Evolutionary conservation across 768 basidiomycete genomes (phyloP).

Genomic region (Tulasnella calospora): DNA sequence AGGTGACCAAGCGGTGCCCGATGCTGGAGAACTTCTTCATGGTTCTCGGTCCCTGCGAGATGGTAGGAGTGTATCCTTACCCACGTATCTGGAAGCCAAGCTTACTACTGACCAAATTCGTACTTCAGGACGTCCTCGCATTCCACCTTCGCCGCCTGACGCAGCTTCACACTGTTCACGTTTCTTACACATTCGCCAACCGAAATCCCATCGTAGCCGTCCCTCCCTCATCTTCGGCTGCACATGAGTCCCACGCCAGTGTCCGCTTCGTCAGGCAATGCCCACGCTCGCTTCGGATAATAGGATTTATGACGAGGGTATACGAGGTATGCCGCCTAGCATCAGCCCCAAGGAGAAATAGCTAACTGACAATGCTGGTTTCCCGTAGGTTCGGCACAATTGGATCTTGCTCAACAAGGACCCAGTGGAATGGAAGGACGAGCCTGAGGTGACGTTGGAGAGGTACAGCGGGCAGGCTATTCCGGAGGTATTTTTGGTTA

Average conservation of each 20-base stretch:
- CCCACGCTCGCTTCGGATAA: conserved; percentile 49
- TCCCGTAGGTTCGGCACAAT: conserved; percentile 37
- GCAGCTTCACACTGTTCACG: conserved; percentile 54
- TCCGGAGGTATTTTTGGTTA: conserved; percentile 68
- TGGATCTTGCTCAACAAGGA: conserved; percentile 41
- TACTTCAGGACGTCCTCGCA: conserved; percentile 42
- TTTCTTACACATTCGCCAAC: conserved; percentile 43
- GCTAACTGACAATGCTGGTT: conserved; percentile 9
- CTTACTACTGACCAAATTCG: neutral
- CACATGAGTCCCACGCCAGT: conserved; percentile 30
- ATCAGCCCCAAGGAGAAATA: neutral
- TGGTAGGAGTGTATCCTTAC: conserved; percentile 32
- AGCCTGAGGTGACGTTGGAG: conserved; percentile 40
- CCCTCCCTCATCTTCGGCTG: neutral
- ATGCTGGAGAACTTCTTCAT: conserved; percentile 62
- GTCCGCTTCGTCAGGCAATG: conserved; percentile 36
- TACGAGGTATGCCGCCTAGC: conserved; percentile 53
- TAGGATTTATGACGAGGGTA: conserved; percentile 64
- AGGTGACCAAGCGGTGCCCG: conserved; percentile 53
- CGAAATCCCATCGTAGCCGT: conserved; percentile 22
- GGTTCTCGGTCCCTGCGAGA: conserved; percentile 36
- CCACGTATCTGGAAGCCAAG: conserved; percentile 42
- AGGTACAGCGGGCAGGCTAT: conserved; percentile 61
- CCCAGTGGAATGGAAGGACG: conserved; percentile 42
- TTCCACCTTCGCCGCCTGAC: conserved; percentile 44